phyloP scores from a whole-genome alignment of 2,329 filamentous ascomycete species.

The Magnaporthales sp. region DNA sequence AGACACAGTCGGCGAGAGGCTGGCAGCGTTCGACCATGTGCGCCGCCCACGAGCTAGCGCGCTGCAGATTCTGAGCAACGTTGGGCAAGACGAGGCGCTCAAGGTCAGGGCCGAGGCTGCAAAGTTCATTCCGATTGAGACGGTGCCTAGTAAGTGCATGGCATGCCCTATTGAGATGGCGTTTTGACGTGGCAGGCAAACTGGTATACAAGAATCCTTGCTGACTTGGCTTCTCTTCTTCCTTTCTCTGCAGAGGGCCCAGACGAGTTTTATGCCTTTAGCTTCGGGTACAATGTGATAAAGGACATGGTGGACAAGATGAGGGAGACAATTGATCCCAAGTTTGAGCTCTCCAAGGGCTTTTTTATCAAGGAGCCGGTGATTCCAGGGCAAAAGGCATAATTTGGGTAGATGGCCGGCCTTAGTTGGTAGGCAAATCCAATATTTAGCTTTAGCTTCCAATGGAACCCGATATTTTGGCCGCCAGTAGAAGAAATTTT shows the following conservation, averaged over 20 bases:
- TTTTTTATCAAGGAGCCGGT: neutral
- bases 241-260: neutral
- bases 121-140: slow-evolving; percentile 6
- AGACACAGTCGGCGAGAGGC: slow-evolving; percentile 12
- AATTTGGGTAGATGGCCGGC: too few species aligned
- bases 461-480: too few species aligned
- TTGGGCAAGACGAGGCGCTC: slow-evolving; percentile 19
- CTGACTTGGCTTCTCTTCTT: neutral
- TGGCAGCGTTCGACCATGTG: slow-evolving; percentile 20
- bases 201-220: neutral
- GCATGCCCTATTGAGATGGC: neutral
- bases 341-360: neutral
- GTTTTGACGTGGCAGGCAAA: neutral
- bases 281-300: slow-evolving; percentile 3
- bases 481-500: too few species aligned
- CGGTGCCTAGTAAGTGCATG: slow-evolving; percentile 7
- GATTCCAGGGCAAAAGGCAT: neutral
- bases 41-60: slow-evolving; percentile 20
- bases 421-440: too few species aligned
- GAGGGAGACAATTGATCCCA: neutral
- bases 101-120: slow-evolving; percentile 7
- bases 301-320: neutral
- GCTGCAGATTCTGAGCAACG: slow-evolving; percentile 25
- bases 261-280: neutral
- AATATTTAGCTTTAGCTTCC: too few species aligned